phyloP scores from a whole-genome alignment of 768 basidiomycete species.

The Trichaptum fuscoviolaceum region DNA sequence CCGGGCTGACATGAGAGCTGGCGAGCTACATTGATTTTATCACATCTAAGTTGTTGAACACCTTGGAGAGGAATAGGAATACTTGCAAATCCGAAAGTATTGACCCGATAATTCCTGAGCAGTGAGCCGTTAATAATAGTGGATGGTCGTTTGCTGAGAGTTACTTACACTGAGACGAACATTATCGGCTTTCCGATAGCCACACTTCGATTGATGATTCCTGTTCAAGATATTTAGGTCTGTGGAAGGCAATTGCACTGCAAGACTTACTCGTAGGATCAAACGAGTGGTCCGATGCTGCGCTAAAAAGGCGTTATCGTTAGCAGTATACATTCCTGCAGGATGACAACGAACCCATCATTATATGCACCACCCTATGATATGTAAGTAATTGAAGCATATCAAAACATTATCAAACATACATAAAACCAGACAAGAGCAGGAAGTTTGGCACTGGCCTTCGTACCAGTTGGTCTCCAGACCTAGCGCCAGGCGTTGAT shows the following conservation, averaged over 20 bases:
- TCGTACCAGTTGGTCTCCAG: constrained; percentile 24
- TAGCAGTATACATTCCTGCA: constrained; percentile 19
- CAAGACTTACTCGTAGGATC: constrained; percentile 42
- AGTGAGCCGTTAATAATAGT: background rate
- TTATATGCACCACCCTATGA: constrained; percentile 46
- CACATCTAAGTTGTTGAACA: background rate
- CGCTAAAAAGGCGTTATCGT: constrained; percentile 22
- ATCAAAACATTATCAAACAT: constrained; percentile 10
- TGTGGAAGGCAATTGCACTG: background rate
- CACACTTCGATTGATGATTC: constrained; percentile 43
- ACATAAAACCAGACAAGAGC: constrained; percentile 32
- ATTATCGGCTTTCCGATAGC: constrained; percentile 28
- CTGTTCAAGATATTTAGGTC: constrained; percentile 22
- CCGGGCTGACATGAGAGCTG: constrained; percentile 6
- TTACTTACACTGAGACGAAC: constrained; percentile 13
- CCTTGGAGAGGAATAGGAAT: background rate
- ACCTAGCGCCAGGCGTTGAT: constrained; percentile 16
- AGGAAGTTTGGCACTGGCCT: constrained; percentile 21
- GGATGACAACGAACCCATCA: constrained; percentile 35
- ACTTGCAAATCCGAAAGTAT: constrained; percentile 14
- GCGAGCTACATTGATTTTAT: constrained; percentile 5
- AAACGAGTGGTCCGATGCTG: constrained; percentile 35
- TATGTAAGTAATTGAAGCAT: background rate
- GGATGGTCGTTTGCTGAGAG: background rate
- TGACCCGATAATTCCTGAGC: constrained; percentile 16